A percentile compares a stretch with the other conserved stretches of the same genome.
These are phyloP conservation scores for Calendula officinalis DNA, from an alignment of 129 eudicot genomes.

Conservation along the genomic window DNA sequence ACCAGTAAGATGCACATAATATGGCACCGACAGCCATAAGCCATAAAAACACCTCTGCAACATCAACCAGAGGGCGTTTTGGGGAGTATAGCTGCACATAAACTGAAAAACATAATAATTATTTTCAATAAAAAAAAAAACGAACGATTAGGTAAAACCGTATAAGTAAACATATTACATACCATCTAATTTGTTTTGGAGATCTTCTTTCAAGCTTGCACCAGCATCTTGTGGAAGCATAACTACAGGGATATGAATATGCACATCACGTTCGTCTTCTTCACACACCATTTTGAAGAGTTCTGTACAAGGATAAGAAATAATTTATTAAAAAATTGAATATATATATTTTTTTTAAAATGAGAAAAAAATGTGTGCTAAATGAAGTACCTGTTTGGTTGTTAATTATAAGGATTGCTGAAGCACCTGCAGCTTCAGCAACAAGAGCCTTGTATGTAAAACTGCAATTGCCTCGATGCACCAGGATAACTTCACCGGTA, in stretches of 20 bases:
- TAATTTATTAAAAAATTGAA: neutral
- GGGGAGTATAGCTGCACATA: constrained; percentile 96
- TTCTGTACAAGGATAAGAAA: constrained; percentile 43
- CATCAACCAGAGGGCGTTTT: constrained; percentile 84
- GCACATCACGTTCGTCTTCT: constrained; percentile 52
- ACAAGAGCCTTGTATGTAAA: neutral
- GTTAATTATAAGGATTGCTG: constrained; percentile 46
- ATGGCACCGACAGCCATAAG: constrained; percentile 98
- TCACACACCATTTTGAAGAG: constrained; percentile 99
- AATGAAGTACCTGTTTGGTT: constrained; percentile 58
- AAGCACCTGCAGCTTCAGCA: neutral
- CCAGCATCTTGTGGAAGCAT: constrained; percentile 99
- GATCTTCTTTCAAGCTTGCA: constrained; percentile 41
- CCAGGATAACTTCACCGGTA: neutral
- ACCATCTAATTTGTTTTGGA: constrained; percentile 63
- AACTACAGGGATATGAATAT: constrained; percentile 78
- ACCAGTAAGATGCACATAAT: constrained; percentile 98
- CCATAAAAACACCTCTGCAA: constrained; percentile 98
- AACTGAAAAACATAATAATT: constrained; percentile 47
- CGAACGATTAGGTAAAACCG: neutral
- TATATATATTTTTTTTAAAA: neutral
- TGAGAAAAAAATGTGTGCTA: constrained; percentile 12
- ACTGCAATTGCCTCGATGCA: neutral
- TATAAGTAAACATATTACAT: constrained; percentile 45
- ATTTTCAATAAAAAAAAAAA: neutral